Evolutionary conservation across 164 flowering plant species (phyloP), one percentile per base, ranked within the genome.

Genomic region (Aristolochia contorta): DNA sequence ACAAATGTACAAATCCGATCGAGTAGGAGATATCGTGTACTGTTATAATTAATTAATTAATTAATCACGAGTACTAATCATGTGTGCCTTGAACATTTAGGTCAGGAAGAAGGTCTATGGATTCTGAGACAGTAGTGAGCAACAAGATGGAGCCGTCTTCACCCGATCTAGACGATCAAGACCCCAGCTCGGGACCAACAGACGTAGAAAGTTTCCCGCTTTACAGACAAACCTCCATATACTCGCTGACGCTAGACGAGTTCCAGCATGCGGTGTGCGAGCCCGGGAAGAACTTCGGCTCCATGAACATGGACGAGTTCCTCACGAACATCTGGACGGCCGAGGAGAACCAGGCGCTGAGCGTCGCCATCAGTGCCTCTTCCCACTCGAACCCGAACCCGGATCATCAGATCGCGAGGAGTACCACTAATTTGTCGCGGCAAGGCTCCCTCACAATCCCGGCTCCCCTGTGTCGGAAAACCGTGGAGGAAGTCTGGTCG

Each of bases 281-380:
- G 13, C 72, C 71, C 12, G 86, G 97, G 22, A 93, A 84, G 84
- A 84, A 74, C 59, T 93, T 87, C 61, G 96, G 96, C 5, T 92
- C 98, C 15, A 92, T 92, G 96, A 92, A 87, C 80, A 92, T 92
- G 97, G 96, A 90, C 58, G 98, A 90, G 72, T 84, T 90, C 65
- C 85, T 90, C 45, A 74, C 77, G 52, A 84, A 87, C 79, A 86
- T 93, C 20, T 93, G 98, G 97, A 86, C 80, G 16, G 98, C 94
- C 0, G 97, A 93, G 46, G 98, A 88, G 63, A 79, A 24, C 18
- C 27, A 23, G 23, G 23, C 56, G 30, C 30, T 22, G 30, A 27
- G n/a, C 13, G 12, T 23, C 25, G 20, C 12, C 12, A 3, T 21
- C 30, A 56, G 55, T 52, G 57, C 65, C 1, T 3, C 12, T 25